Percentiles rank a stretch among this genome's conserved stretches.
phyloP scores from a whole-genome alignment of 129 eudicot species.

The Tanacetum coccineum region DNA sequence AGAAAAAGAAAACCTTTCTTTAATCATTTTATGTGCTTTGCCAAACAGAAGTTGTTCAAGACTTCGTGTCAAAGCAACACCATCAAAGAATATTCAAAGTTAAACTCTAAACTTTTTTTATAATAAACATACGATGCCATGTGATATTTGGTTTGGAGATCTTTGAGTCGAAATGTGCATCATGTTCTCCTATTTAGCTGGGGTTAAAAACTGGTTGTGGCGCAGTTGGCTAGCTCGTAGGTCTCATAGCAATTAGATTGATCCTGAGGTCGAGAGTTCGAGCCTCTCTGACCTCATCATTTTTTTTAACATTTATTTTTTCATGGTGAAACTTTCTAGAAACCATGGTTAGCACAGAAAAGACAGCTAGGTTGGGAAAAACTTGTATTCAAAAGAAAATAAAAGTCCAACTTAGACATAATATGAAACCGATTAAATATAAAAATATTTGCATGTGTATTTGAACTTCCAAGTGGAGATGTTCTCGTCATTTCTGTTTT shows the following conservation, averaged over 20 bases:
- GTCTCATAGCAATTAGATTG: slow-evolving; percentile 90
- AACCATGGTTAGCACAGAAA: too few species aligned
- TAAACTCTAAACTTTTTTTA: not conserved
- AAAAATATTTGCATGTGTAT: too few species aligned
- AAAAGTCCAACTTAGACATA: too few species aligned
- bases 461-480: too few species aligned
- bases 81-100: not conserved
- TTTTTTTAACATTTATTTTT: too few species aligned
- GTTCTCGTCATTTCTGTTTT: too few species aligned
- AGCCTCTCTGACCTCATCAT: too few species aligned
- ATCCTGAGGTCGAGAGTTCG: slow-evolving; percentile 99
- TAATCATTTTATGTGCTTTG: slow-evolving; percentile 1
- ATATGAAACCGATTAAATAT: too few species aligned
- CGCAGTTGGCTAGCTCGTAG: slow-evolving; percentile 99
- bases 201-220: too few species aligned
- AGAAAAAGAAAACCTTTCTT: not conserved
- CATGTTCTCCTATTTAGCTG: not conserved
- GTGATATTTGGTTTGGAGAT: not conserved
- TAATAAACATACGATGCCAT: not conserved
- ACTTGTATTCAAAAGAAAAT: too few species aligned
- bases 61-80: slow-evolving; percentile 16
- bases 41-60: slow-evolving; percentile 10
- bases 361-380: too few species aligned
- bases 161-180: not conserved
- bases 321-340: too few species aligned